phyloP scores from a whole-genome alignment of 805 yeast species.

The Wickerhamiella dianesei region DNA sequence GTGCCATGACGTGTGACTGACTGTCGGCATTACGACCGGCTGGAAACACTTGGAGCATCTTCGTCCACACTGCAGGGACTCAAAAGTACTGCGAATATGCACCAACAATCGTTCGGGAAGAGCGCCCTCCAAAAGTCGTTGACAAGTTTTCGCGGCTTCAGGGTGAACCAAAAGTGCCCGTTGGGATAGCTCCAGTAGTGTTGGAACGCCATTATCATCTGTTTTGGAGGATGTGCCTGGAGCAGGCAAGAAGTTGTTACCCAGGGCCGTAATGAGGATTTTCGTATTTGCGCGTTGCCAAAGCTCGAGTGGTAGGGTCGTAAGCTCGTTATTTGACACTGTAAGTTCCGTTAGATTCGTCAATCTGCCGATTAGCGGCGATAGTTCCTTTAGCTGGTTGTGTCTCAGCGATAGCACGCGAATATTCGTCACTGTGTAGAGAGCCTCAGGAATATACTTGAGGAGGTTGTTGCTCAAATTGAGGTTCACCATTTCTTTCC shows the following conservation, averaged over 20 bases:
- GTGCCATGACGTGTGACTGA: neutral
- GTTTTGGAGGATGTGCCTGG: neutral
- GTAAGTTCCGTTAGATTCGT: constrained; percentile 24
- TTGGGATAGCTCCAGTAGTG: constrained; percentile 9
- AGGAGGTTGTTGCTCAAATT: constrained; percentile 23
- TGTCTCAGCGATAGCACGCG: constrained; percentile 25
- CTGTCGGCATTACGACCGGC: constrained; percentile 5
- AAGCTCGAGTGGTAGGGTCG: constrained; percentile 27
- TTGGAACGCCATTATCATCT: constrained; percentile 2
- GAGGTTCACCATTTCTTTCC: constrained; percentile 21
- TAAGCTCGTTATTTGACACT: constrained; percentile 25
- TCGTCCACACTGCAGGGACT: constrained; percentile 5
- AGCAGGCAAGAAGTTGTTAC: neutral
- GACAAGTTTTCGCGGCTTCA: neutral
- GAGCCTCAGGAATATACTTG: constrained; percentile 17
- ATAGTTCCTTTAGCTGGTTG: constrained; percentile 23
- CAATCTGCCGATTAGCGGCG: constrained; percentile 25
- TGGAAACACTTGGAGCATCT: constrained; percentile 8
- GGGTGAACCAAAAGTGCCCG: constrained; percentile 5
- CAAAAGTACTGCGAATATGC: constrained; percentile 1
- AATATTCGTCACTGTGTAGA: constrained; percentile 25
- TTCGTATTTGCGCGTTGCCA: too few relatives aligned
- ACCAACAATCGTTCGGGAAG: neutral
- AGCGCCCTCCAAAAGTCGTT: neutral
- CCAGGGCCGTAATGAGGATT: neutral